These are phyloP conservation scores for Rhizopogon vinicolor DNA, from an alignment of 768 basidiomycete species.

Conservation along the genomic window DNA sequence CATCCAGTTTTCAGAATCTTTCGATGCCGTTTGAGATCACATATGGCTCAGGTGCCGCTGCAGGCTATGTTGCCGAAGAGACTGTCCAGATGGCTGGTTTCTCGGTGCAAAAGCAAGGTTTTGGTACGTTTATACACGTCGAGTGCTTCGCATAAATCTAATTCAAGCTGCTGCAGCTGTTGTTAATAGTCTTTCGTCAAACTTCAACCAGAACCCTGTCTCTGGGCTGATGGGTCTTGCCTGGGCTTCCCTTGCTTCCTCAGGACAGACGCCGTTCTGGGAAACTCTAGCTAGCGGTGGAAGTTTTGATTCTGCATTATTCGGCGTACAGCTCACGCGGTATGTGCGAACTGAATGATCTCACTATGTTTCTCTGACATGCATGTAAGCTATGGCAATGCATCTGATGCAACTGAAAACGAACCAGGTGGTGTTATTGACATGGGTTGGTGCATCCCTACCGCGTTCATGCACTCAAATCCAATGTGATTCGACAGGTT, in stretches of 20 bases:
- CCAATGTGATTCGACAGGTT: slow-evolving; percentile 38
- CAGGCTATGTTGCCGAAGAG: slow-evolving; percentile 37
- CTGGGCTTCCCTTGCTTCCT: slow-evolving; percentile 56
- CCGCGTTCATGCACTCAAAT: neutral
- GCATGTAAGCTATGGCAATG: slow-evolving; percentile 37
- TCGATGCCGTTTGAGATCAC: slow-evolving; percentile 32
- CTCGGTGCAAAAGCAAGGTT: slow-evolving; percentile 34
- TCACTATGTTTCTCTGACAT: slow-evolving; percentile 3
- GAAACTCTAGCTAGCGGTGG: slow-evolving; percentile 41
- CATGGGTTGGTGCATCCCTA: slow-evolving; percentile 42
- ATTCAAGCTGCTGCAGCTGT: slow-evolving; percentile 34
- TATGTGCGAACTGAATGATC: slow-evolving; percentile 8
- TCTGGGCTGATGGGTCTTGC: slow-evolving; percentile 76
- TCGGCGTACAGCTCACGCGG: slow-evolving; percentile 64
- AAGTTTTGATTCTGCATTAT: slow-evolving; percentile 45
- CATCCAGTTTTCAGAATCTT: slow-evolving; percentile 27
- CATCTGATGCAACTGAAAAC: slow-evolving; percentile 28
- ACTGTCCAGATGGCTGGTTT: slow-evolving; percentile 42
- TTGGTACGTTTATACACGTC: slow-evolving; percentile 17
- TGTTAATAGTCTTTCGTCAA: slow-evolving; percentile 22
- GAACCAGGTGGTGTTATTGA: slow-evolving; percentile 75
- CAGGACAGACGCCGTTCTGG: slow-evolving; percentile 64
- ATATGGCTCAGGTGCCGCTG: slow-evolving; percentile 41
- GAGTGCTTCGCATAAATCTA: neutral
- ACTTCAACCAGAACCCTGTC: slow-evolving; percentile 39